A percentile compares a stretch with the other conserved stretches of the same genome.
These are phyloP conservation scores for Fusarium sp. DNA, from an alignment of 2,329 filamentous ascomycete species.

Conservation along the genomic window DNA sequence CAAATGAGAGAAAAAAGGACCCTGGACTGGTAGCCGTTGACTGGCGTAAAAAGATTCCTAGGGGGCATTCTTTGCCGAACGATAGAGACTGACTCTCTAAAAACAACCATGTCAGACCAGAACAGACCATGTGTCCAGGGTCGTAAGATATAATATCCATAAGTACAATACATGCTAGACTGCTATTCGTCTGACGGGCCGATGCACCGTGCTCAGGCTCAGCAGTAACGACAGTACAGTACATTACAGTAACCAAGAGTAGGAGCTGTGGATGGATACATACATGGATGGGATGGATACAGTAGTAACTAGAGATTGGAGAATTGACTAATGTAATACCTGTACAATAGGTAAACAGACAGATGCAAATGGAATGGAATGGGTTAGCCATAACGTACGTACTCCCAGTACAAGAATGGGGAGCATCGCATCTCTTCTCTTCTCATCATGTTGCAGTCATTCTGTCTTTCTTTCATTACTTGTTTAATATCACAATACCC, in stretches of 20 bases:
- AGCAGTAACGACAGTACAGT: slow-evolving; percentile 9
- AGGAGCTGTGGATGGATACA: background rate
- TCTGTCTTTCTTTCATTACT: background rate
- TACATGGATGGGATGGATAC: background rate
- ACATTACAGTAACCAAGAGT: background rate
- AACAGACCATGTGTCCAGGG: slow-evolving; percentile 44
- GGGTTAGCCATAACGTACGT: slow-evolving; percentile 23
- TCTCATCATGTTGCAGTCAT: background rate
- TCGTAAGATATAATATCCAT: slow-evolving; percentile 33
- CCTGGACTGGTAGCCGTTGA: slow-evolving; percentile 16
- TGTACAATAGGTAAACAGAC: background rate
- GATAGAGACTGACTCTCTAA: background rate
- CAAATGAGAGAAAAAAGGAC: slow-evolving; percentile 15
- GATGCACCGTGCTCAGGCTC: slow-evolving; percentile 44
- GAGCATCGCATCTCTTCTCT: slow-evolving; percentile 7
- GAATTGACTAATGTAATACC: slow-evolving; percentile 43
- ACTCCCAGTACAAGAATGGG: slow-evolving; percentile 28
- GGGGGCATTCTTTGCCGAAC: slow-evolving; percentile 23
- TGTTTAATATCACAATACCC: slow-evolving; percentile 3
- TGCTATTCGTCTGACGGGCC: slow-evolving; percentile 43
- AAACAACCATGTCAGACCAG: slow-evolving; percentile 47
- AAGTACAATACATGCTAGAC: slow-evolving; percentile 5
- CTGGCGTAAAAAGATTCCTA: slow-evolving; percentile 28
- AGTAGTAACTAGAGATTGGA: slow-evolving; percentile 13
- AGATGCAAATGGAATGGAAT: slow-evolving; percentile 37